These are phyloP conservation scores for Amphirosellinia nigrospora DNA, from an alignment of 495 filamentous ascomycete species.

Conservation along the genomic window DNA sequence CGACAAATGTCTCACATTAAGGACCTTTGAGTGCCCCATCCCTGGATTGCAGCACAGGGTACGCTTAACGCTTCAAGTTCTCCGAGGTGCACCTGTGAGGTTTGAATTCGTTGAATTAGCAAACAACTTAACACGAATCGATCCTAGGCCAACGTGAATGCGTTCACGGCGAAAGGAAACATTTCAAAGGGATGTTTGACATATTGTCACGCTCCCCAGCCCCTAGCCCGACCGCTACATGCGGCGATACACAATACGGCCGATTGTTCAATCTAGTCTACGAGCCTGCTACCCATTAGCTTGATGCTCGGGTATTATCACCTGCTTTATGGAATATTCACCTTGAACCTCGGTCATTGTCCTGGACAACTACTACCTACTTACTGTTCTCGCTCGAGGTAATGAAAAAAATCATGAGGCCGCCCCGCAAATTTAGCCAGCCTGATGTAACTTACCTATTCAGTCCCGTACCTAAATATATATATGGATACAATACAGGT, in stretches of 20 bases:
- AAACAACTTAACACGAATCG: not conserved
- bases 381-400: not conserved
- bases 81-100: not conserved
- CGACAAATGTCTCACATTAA: not conserved
- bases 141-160: conserved; percentile 1
- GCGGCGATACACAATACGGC: no score
- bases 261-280: not conserved
- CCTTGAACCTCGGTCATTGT: not conserved
- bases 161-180: not conserved
- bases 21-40: not conserved
- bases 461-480: not conserved
- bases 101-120: not conserved
- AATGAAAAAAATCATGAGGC: not conserved
- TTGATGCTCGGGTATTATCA: not conserved
- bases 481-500: conserved; percentile 1
- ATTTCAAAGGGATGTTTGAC: no score
- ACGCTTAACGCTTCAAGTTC: not conserved
- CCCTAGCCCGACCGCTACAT: no score
- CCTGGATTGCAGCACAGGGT: not conserved
- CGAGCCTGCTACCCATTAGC: not conserved
- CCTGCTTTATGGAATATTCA: not conserved
- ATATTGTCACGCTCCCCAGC: no score
- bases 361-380: not conserved
- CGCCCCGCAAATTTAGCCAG: not conserved
- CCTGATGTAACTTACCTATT: not conserved